Conservation (phyloP, 306 rosid species). For the Dalbergia cultrata region DNA sequence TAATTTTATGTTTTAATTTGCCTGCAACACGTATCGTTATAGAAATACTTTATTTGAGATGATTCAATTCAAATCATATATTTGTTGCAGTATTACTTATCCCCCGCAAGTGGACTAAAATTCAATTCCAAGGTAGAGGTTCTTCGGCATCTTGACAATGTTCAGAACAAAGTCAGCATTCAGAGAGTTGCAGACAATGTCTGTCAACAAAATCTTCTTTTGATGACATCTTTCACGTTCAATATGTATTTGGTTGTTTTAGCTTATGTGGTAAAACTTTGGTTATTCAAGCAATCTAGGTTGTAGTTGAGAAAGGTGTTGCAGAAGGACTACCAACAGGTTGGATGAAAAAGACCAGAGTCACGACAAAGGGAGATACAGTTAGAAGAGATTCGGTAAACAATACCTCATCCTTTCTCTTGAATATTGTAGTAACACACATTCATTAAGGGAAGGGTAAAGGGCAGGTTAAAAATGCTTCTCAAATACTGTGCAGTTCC, state of each 20-base stretch:
- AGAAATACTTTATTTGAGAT: constrained; percentile 35
- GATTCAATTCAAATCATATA: constrained; percentile 40
- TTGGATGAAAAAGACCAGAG: constrained; percentile 68
- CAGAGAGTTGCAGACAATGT: constrained; percentile 62
- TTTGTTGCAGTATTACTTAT: constrained; percentile 70
- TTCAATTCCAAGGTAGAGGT: constrained; percentile 75
- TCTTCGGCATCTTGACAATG: constrained; percentile 58
- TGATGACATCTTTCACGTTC: constrained; percentile 24
- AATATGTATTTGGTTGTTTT: constrained; percentile 31
- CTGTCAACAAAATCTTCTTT: constrained; percentile 54
- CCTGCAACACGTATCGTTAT: constrained; percentile 5
- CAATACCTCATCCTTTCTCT: constrained; percentile 35
- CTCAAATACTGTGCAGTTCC: neutral
- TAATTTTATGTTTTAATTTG: neutral
- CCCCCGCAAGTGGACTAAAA: constrained; percentile 60
- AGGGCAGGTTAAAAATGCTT: neutral
- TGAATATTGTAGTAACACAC: neutral
- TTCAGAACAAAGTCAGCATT: constrained; percentile 47
- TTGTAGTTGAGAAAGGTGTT: constrained; percentile 62
- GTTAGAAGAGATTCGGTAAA: constrained; percentile 70
- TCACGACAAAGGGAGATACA: constrained; percentile 49
- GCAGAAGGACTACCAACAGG: constrained; percentile 73
- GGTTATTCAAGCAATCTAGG: constrained; percentile 72
- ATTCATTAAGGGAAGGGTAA: neutral
- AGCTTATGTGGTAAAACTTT: constrained; percentile 52